Evolutionary conservation across 257 asterid species (phyloP), one percentile per base, ranked within the genome.

Genomic region (Echium plantagineum): DNA sequence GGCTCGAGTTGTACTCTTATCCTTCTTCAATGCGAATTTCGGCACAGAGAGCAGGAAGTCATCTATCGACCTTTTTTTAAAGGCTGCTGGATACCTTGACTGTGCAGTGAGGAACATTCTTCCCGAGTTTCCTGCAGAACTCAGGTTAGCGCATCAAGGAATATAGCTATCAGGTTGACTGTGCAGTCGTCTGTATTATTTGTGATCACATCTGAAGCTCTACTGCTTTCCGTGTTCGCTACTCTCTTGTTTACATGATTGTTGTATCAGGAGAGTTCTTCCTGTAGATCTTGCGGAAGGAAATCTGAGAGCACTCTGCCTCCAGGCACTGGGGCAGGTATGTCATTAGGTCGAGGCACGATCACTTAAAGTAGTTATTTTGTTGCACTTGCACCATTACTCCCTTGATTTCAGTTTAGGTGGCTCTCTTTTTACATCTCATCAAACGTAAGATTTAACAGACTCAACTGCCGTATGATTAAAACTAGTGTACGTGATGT

Each of bases 281-380:
- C 96, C 98, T 0, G 95, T 87, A 68, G 98, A 90, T 79, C 96
- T 90, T 66, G 87, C 96, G 59, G 98, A 90, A 82, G 98, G 96
- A 72, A 94, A 80, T 71, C 77, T 90, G 46, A 80, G 96, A 71
- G 94, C 98, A 67, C 93, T 85, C 66, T 87, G 96, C 80, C 98
- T 90, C 69, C 95, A 90, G 81, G 95, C 94, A 28, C 73, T 90
- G 64, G 98, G 98, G 61, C 98, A 90, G 96, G 95, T 90, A 85
- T 64, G 49, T 42, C 16, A 42, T 16, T 42, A 42, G 17, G 17
- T 42, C 49, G 1, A 42, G 49, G 17, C 16, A 42, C 49, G 5
- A 42, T 13, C 12, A 64, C 52, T 21, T 58, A 28, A 28, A 51
- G 60, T 58, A 58, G 42, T 67, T 70, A 10, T 21, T 30, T 58